Base-by-base conservation (phyloP, 208 protist genomes). In the Vickermania spadyakhi region DNA sequence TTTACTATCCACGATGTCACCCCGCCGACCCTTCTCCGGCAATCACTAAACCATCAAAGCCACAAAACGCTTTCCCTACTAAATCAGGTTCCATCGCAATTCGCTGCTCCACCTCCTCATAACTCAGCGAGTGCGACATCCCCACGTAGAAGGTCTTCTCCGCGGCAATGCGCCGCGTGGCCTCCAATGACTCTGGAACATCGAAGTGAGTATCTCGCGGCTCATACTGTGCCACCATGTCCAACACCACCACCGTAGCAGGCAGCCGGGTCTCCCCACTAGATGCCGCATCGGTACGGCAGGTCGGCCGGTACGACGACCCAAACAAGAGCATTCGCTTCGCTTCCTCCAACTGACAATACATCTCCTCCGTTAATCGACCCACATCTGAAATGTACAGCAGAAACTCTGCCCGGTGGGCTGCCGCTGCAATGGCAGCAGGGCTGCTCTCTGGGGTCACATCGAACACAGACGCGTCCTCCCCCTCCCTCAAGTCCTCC, bases 361-460 rank as follows among this genome's bases (percentile, higher is more conserved):
- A 64, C 27, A 66, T 51, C 7, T 60, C 60, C 5, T 61, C 62
- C 50, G 73, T 68, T 29, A 82, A 4, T 28, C 41, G 22, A 52
- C 80, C 83, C 1, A 87, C 70, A 54, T 87, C 80, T 18, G 76
- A 83, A 14, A 77, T 56, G 64, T 87, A 87, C 2, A 83, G 45
- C 7, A 87, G 36, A 18, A 72, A 66, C 3, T 60, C 58, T 0
- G 73, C 60, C 0, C 31, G 13, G 25, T 3, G 14, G 4, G 55
- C 13, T 4, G 29, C n/a, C 26, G 28, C 18, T 5, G 4, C 18
- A 11, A n/a, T 7, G 11, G 28, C 23, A 7, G 5, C 18, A 13
- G 51, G 25, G 13, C n/a, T 42, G 18, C 65, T 42, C 5, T 66
- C 54, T 0, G 4, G n/a, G 27, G 14, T 22, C 2, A 29, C 3